A percentile compares a stretch with the other conserved stretches of the same genome.
These are phyloP conservation scores for Thamnidium elegans DNA, from an alignment of 192 early-diverging fungal species.

Conservation along the genomic window DNA sequence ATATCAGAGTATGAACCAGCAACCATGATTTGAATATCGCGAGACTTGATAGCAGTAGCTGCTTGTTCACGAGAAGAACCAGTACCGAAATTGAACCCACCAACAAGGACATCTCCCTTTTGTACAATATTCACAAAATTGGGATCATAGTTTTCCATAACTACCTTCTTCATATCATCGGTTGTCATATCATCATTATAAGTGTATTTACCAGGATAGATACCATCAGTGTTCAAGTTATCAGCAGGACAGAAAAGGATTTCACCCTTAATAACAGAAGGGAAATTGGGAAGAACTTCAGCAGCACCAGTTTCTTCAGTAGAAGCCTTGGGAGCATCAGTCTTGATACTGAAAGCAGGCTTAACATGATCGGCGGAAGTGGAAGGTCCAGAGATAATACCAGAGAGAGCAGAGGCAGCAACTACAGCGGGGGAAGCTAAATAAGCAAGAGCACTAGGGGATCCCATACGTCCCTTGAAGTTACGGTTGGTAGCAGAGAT, in stretches of 20 bases:
- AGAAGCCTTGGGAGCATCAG: constrained; percentile 19
- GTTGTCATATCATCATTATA: constrained; percentile 93
- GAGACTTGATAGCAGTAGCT: constrained; percentile 87
- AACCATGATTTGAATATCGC: constrained; percentile 81
- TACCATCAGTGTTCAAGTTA: constrained; percentile 98
- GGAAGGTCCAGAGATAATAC: constrained; percentile 61
- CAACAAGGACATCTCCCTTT: constrained; percentile 80
- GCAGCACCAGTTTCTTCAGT: constrained; percentile 32
- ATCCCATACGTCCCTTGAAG: constrained; percentile 99
- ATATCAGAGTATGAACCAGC: constrained; percentile 96
- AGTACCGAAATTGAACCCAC: constrained; percentile 96
- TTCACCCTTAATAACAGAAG: constrained; percentile 71
- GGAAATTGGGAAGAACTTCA: constrained; percentile 67
- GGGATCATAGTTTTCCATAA: constrained; percentile 99
- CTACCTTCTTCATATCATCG: constrained; percentile 89
- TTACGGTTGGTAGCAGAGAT: constrained; percentile 99
- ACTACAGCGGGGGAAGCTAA: constrained; percentile 95
- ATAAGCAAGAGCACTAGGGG: constrained; percentile 87
- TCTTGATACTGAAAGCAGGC: constrained; percentile 33
- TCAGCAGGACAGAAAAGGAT: constrained; percentile 87
- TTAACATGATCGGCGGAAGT: background rate
- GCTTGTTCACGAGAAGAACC: constrained; percentile 98
- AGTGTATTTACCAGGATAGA: constrained; percentile 98
- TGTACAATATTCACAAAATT: constrained; percentile 69
- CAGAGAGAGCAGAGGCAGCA: constrained; percentile 87